Base-by-base conservation (phyloP, 805 yeast species). In the Metschnikowia cubensis region DNA sequence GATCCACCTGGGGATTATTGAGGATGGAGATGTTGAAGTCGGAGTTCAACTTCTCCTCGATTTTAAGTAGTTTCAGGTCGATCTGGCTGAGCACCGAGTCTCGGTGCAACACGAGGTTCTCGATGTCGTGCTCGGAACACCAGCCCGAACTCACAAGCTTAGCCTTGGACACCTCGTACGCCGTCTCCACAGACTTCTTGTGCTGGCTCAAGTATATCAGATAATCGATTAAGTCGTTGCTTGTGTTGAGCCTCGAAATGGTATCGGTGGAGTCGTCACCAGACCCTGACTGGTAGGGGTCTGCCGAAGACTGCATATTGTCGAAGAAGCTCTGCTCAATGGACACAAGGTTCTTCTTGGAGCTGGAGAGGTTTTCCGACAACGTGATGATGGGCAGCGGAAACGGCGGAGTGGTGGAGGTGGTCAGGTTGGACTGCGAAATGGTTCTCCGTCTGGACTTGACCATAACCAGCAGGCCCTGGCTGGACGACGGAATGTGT, bases 91-190 rank as follows among this genome's bases (percentile, higher is more conserved):
- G 50, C 40, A 69, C 65, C n/a, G 67, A 52, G 49, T 68, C 74
- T 49, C 67, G 66, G 55, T 73, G 76, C 48, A 49, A 40, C 35
- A 48, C 51, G 17, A 73, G 59, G 59, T 70, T 72, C 50, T 70
- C 65, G 54, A 73, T 62, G 58, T 73, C 77, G 52, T 70, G 68
- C 39, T 53, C 59, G 2, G 75, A 70, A 54, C 76, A 72, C 77
- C 77, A 73, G 2, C 77, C 77, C 33, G 70, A 65, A 41, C 61
- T 63, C 29, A 51, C 49, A 47, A 73, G 63, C 45, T 69, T 63
- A 38, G 59, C 54, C 46, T 59, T 67, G 17, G 77, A 68, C 22
- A 60, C 53, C 35, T 62, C 67, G 53, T 62, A 73, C 3, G 74
- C 73, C 14, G 67, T 67, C 34, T 55, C 59, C 10, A 70, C 65